Percentiles rank a stretch among this genome's conserved stretches.
These are phyloP conservation scores for Rhizopogon vesiculosus DNA, from an alignment of 768 basidiomycete species.

Conservation along the genomic window DNA sequence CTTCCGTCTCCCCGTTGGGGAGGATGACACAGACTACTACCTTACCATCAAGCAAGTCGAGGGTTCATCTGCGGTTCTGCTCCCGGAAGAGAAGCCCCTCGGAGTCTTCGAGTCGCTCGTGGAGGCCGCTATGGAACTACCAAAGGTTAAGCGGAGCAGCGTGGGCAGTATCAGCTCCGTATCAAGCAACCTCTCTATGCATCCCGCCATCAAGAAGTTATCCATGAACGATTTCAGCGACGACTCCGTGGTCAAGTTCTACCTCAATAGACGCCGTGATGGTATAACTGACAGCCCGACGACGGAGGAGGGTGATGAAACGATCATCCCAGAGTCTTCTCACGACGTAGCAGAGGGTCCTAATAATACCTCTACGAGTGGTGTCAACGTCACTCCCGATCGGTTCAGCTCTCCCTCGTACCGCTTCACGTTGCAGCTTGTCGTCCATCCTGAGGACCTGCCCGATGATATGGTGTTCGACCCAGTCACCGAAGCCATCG, in stretches of 20 bases:
- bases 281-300: conserved; percentile 41
- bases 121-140: conserved; percentile 72
- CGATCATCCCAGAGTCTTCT: conserved; percentile 32
- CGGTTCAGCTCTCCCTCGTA: conserved; percentile 80
- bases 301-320: conserved; percentile 42
- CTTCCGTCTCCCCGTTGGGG: conserved; percentile 73
- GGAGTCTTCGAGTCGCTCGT: conserved; percentile 83
- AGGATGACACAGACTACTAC: conserved; percentile 65
- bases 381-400: conserved; percentile 53
- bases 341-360: conserved; percentile 24
- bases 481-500: conserved; percentile 86
- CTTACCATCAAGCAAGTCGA: conserved; percentile 93
- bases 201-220: conserved; percentile 91
- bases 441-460: conserved; percentile 86
- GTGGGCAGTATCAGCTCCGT: conserved; percentile 94
- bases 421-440: conserved; percentile 80
- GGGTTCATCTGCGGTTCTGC: conserved; percentile 73
- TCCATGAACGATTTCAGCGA: conserved; percentile 98
- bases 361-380: conserved; percentile 17
- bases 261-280: conserved; percentile 65
- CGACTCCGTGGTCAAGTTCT: conserved; percentile 95
- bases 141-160: conserved; percentile 89
- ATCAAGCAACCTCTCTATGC: conserved; percentile 86
- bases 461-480: conserved; percentile 97
- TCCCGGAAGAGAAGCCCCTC: conserved; percentile 77